Base-by-base conservation (phyloP, 257 asterid species). In the Ophiorrhiza pumila region DNA sequence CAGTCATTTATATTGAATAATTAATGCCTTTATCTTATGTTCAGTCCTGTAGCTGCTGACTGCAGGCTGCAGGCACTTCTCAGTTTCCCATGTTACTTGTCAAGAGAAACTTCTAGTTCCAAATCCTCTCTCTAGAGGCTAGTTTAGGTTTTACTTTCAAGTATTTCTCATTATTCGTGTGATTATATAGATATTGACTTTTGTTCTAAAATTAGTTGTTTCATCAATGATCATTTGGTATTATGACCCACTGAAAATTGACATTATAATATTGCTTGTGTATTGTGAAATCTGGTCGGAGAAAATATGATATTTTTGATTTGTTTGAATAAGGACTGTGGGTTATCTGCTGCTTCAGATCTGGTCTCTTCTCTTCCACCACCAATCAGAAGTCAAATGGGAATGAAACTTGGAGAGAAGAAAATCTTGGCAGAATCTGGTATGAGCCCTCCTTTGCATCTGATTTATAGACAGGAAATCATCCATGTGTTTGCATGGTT, bases 281-380 rank as follows among this genome's bases (percentile, higher is more conserved):
- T 49, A 8, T 20, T 32, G 53, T 18, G 59, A 27, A 49, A 12
- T 39, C 67, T 74, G 52, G 52, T 53, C 59, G 61, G 50, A 41
- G 42, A 41, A 56, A 49, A 77, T 53, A 61, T 84, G 67, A 76
- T 74, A 50, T 69, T 41, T 77, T 80, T 65, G 15, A 60, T 65
- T 75, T 69, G 70, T 71, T 69, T 60, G 80, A 59, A 65, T 69
- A 87, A 93, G 96, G 99, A 90, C 75, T 84, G 87, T 74, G 94
- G 89, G 49, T 56, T 72, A 71, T 76, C 90, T 50, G 80, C 88
- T 67, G 79, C 96, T 27, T 25, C 84, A 76, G 76, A 86, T 56
- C 84, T 89, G 4, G 88, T 86, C 61, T 86, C 94, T 67, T 80
- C 74, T 68, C 97, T 95, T 71, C 98, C 99, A 74, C 66, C 65